phyloP scores from a whole-genome alignment of 192 early-diverging fungal genomes.

The Backusella parvicylindrica region DNA sequence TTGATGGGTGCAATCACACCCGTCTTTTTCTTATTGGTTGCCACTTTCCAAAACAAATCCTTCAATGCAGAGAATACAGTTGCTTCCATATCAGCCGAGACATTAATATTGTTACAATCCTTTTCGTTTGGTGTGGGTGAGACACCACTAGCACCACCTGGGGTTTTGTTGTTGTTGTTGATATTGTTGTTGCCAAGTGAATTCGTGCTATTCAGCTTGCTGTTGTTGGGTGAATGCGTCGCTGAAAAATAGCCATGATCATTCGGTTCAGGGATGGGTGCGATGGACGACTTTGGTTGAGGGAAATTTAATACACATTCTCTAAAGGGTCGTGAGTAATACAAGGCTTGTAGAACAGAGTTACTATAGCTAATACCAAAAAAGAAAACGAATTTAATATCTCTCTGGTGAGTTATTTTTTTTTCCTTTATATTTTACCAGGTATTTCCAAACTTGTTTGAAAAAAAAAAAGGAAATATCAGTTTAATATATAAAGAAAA shows the following conservation, averaged over 20 bases:
- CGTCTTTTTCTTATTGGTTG: slow-evolving; percentile 75
- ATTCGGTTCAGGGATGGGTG: slow-evolving; percentile 15
- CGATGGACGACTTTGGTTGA: slow-evolving; percentile 29
- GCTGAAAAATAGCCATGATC: slow-evolving; percentile 16
- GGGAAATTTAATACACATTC: slow-evolving; percentile 84
- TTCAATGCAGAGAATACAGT: slow-evolving; percentile 82
- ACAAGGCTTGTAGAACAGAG: slow-evolving; percentile 93
- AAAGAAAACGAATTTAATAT: neutral
- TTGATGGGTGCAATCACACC: slow-evolving; percentile 79
- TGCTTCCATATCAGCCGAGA: slow-evolving; percentile 58
- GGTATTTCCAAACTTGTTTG: slow-evolving; percentile 75
- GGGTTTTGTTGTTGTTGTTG: slow-evolving; percentile 5
- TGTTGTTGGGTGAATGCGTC: neutral
- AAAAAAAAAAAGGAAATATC: neutral
- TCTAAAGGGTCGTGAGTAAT: slow-evolving; percentile 91
- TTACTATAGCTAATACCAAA: slow-evolving; percentile 78
- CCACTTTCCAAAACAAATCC: slow-evolving; percentile 81
- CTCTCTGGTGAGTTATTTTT: neutral
- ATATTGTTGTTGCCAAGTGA: neutral
- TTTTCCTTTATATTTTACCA: slow-evolving; percentile 45
- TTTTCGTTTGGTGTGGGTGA: neutral
- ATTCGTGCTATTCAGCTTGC: neutral
- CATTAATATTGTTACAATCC: neutral
- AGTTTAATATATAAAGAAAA: neutral
- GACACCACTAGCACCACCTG: neutral